These are phyloP conservation scores for Trichoderma sp. DNA, from an alignment of 2,329 filamentous ascomycete species.

Conservation along the genomic window DNA sequence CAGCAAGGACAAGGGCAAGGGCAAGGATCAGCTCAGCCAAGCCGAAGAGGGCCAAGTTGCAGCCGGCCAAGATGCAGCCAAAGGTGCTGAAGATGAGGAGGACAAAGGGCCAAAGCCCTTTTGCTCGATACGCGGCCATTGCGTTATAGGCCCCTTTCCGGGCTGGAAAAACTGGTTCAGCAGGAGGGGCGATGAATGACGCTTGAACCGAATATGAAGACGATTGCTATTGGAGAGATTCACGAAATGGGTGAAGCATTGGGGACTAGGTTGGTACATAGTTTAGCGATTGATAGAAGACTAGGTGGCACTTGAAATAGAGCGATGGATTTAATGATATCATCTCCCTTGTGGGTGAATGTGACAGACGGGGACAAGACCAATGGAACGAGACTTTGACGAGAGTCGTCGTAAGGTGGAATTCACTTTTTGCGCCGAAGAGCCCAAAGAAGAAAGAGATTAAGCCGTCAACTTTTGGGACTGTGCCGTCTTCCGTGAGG, in stretches of 20 bases:
- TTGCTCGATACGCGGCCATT: not conserved
- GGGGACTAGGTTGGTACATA: not conserved
- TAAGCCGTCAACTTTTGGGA: not conserved
- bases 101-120: not conserved
- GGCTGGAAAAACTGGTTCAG: not conserved
- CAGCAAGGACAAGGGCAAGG: not conserved
- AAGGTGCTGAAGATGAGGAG: not conserved
- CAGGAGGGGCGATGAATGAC: not conserved
- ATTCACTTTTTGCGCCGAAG: conserved; percentile 8
- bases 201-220: not conserved
- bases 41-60: too few species aligned
- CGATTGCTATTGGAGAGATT: not conserved
- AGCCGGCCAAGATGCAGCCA: not conserved
- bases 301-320: not conserved
- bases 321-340: not conserved
- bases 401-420: not conserved
- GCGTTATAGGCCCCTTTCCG: not conserved
- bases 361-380: not conserved
- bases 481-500: conserved; percentile 3
- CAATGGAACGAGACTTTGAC: not conserved
- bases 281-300: not conserved
- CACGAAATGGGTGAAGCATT: not conserved
- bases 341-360: not conserved
- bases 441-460: conserved; percentile 13
- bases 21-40: too few species aligned